phyloP scores from a whole-genome alignment of 148 eudicot species.

The Fagopyrum esculentum region DNA sequence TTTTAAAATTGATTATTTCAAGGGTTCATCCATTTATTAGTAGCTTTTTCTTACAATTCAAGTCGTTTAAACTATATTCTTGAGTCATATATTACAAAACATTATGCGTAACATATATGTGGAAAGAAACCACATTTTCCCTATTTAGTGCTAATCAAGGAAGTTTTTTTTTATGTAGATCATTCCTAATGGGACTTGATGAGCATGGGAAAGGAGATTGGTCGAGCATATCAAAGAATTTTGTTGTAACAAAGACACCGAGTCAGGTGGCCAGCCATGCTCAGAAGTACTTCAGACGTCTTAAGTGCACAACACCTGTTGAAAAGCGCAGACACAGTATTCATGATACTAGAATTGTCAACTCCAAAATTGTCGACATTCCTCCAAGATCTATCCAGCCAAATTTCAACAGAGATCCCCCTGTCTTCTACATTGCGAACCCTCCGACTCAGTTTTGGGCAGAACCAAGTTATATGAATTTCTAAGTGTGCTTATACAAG shows the following conservation, averaged over 20 bases:
- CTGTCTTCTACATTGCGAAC: neutral
- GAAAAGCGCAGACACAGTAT: slow-evolving; percentile 62
- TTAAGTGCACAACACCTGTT: slow-evolving; percentile 49
- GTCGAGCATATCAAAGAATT: slow-evolving; percentile 85
- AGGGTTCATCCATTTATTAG: too few relatives aligned
- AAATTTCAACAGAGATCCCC: neutral
- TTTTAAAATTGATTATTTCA: too few relatives aligned
- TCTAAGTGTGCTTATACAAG: neutral
- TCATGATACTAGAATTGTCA: slow-evolving; percentile 37
- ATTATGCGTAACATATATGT: too few relatives aligned
- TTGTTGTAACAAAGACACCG: slow-evolving; percentile 75
- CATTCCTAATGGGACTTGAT: slow-evolving; percentile 80
- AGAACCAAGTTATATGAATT: neutral
- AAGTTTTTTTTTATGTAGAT: slow-evolving; percentile 19
- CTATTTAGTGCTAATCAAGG: too few relatives aligned
- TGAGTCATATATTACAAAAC: too few relatives aligned
- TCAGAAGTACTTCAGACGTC: slow-evolving; percentile 86
- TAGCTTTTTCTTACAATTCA: too few relatives aligned
- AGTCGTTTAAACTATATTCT: too few relatives aligned
- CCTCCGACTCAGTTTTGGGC: neutral
- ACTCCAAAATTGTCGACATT: neutral
- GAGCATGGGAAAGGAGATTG: slow-evolving; percentile 96
- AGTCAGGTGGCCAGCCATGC: slow-evolving; percentile 98
- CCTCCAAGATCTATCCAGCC: neutral
- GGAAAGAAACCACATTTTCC: too few relatives aligned